A percentile compares a stretch with the other conserved stretches of the same genome.
phyloP scores from a whole-genome alignment of 495 filamentous ascomycete species.

The Aspergillus avenaceus region DNA sequence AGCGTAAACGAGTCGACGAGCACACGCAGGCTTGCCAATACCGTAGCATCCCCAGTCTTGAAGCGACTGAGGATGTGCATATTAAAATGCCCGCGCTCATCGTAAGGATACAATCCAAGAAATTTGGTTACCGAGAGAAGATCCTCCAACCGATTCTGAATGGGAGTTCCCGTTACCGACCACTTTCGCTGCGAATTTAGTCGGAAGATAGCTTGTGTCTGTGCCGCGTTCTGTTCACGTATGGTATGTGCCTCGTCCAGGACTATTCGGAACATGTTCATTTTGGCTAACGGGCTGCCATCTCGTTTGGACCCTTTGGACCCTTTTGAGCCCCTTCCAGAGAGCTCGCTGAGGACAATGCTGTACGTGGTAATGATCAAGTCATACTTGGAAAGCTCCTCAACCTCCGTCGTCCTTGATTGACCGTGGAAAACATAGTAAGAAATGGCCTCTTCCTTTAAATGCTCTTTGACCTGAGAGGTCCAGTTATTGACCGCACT shows the following conservation, averaged over 20 bases:
- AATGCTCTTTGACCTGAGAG: constrained; percentile 79
- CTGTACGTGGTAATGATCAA: constrained; percentile 90
- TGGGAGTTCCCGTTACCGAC: constrained; percentile 92
- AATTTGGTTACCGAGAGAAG: constrained; percentile 88
- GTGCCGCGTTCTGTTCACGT: constrained; percentile 72
- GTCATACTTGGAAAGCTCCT: constrained; percentile 68
- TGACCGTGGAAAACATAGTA: constrained; percentile 84
- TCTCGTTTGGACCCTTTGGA: too few species aligned
- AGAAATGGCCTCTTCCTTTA: constrained; percentile 53
- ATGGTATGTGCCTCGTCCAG: constrained; percentile 96
- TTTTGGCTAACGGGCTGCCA: constrained; percentile 60
- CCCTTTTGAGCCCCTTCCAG: constrained; percentile 53
- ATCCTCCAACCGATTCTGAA: constrained; percentile 90
- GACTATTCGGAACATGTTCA: constrained; percentile 93
- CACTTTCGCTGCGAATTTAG: constrained; percentile 79
- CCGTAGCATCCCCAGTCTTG: constrained; percentile 70
- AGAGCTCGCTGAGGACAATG: constrained; percentile 76
- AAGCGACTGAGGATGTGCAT: constrained; percentile 79
- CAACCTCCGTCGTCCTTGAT: constrained; percentile 61
- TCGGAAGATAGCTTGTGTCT: constrained; percentile 80
- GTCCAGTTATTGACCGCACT: constrained; percentile 92
- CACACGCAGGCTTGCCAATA: constrained; percentile 79
- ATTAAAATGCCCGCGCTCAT: constrained; percentile 67
- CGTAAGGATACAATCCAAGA: constrained; percentile 79
- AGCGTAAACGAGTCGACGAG: constrained; percentile 90